Base-by-base conservation (phyloP, 1,284 basidiomycete species). In the Cutaneotrichosporon dermatis region DNA sequence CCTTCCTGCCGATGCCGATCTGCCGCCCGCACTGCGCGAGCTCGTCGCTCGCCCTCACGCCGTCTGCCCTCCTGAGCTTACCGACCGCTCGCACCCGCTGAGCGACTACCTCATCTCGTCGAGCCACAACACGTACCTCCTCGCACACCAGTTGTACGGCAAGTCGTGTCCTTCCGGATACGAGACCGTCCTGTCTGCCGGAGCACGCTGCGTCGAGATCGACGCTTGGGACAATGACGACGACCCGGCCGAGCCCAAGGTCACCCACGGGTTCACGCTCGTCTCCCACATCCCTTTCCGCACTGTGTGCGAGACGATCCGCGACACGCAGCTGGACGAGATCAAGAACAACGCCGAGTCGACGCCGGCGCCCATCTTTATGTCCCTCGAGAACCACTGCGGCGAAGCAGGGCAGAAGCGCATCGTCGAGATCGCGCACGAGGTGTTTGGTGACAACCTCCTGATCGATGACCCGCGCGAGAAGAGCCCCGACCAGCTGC, bases 121-220 rank as follows among this genome's bases (percentile, higher is more conserved):
- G 10, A 95, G 92, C 37, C 96, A 99, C 74, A 99, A 99, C 70
- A 99, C 96, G 0, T 99, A 99, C 70, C 86, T 99, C 4, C 87
- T 97, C 12, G 93, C 62, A 7, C 51, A 64, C 43, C 62, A 64
- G 59, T 57, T 64, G 40, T 64, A 50, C 36, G 62, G 62, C 51
- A 51, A 55, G 11, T 59, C 57, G 6, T 57, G 57, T 15, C 51
- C 59, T 12, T 48, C 48, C 4, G 59, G 51, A 7, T 64, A 64
- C 55, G 59, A 57, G 44, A 42, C 51, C 4, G 42, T 49, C 7
- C 45, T 64, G n/a, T 35, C 15, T 15, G 52, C 59, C 3, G 62
- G 62, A 6, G 62, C 59, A 1, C 54, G 60, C n/a, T 64, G 62
- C 39, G 62, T 64, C 40, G 62, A 64, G 54, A 59, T 64, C 13